phyloP scores from a whole-genome alignment of 2,329 filamentous ascomycete species.

The Phialemoniopsis sp. region DNA sequence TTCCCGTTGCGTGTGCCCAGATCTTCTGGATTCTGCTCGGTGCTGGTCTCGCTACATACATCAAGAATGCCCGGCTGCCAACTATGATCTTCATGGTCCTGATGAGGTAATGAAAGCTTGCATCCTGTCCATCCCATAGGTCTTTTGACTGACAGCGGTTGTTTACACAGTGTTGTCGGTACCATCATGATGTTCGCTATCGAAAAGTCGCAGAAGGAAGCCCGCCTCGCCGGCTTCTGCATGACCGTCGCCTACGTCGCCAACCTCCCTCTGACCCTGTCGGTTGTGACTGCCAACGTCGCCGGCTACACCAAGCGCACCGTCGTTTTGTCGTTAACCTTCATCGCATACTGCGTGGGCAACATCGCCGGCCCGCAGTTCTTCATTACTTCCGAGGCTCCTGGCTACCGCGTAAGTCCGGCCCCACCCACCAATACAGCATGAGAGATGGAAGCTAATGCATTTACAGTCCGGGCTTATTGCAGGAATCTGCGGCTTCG shows the following conservation, averaged over 20 bases:
- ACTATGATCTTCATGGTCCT: no score
- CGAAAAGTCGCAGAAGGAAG: constrained; percentile 49
- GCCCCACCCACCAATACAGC: no score
- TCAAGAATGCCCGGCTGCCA: no score
- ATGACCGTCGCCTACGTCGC: constrained; percentile 48
- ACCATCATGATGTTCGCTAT: constrained; percentile 19
- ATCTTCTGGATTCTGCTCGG: constrained; percentile 42
- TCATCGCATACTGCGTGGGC: constrained; percentile 50
- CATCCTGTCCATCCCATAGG: no score
- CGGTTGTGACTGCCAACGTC: constrained; percentile 51
- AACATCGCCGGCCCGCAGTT: constrained; percentile 55
- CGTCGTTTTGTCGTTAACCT: constrained; percentile 52
- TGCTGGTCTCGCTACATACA: no score
- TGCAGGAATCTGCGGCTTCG: no score
- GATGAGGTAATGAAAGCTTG: no score
- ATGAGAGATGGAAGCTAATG: no score
- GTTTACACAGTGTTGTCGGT: no score
- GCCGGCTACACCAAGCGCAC: constrained; percentile 58
- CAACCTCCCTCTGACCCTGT: constrained; percentile 49
- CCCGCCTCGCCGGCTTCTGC: constrained; percentile 57
- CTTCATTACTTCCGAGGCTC: constrained; percentile 44
- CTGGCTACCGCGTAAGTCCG: constrained; percentile 36
- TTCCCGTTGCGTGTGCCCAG: constrained; percentile 54
- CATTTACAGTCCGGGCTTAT: no score
- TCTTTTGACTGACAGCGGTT: no score